phyloP scores from a whole-genome alignment of 352 stramenopile species.

The Aphanomyces invadans region DNA sequence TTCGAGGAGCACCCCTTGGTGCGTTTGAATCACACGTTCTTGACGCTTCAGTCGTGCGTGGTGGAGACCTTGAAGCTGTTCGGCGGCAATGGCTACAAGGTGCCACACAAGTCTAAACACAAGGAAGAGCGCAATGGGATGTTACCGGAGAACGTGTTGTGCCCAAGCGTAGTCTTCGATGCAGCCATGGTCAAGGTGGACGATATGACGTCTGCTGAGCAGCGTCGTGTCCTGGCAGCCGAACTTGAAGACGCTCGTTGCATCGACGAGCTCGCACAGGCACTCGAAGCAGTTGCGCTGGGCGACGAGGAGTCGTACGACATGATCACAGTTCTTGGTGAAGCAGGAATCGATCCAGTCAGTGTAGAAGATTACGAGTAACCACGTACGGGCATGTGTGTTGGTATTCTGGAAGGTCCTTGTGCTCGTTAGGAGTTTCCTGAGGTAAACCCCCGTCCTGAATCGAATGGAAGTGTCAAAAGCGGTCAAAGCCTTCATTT shows the following conservation, averaged over 20 bases:
- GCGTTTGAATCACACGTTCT: not conserved
- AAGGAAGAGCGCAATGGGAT: not conserved
- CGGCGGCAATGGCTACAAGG: not conserved
- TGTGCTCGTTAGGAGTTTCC: not conserved
- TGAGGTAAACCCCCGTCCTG: conserved; percentile 6
- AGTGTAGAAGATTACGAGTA: not conserved
- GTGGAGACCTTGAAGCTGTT: not conserved
- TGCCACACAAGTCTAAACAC: not conserved
- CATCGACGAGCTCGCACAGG: not conserved
- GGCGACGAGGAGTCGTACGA: not conserved
- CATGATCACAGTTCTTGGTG: not conserved
- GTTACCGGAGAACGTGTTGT: not conserved
- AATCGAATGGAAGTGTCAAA: not conserved
- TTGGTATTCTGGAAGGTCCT: not conserved
- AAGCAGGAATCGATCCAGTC: not conserved
- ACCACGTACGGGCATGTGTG: not conserved
- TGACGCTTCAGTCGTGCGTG: not conserved
- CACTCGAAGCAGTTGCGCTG: not conserved
- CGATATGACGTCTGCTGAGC: not conserved
- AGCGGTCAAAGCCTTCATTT: not conserved
- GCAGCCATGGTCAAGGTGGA: not conserved
- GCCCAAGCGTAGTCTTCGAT: not conserved
- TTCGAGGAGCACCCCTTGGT: not conserved
- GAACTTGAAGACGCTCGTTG: not conserved
- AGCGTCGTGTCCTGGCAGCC: not conserved